Evolutionary conservation across 1,284 basidiomycete genomes (phyloP), one percentile per base, ranked within the genome.

Genomic region (Abortiporus biennis): DNA sequence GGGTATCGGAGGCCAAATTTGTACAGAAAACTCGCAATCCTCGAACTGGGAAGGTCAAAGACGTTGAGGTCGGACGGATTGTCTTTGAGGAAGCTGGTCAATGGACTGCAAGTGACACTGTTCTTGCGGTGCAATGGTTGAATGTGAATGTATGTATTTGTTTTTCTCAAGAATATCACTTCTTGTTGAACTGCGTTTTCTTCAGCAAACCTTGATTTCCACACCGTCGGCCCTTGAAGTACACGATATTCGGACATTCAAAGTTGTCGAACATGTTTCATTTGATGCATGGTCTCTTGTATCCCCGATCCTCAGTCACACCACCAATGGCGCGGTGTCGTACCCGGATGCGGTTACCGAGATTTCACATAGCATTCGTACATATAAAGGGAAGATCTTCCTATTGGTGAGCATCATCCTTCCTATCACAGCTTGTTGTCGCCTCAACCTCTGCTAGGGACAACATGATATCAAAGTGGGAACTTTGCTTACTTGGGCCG

Each of bases 401-500:
- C 58, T 92, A 21, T 69, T 99, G 49, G 92, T 93, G 58, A 65
- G 87, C 70, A 11, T 22, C 35, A 20, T 29, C 9, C 11, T 21
- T 9, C 13, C 21, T 21, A 31, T 6, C 5, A 22, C 40, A 31
- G 21, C 34, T 42, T 22, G 40, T 35, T 46, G 16, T 34, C 32
- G 29, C 19, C 42, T 16, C 32, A 31, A 25, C 11, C 8, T 3
- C n/a, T 46, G 32, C 13, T 49, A 90, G 87, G 74, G 75, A 35
- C 73, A 74, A 43, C 72, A 80, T 45, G 80, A 81, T 44, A 54
- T 98, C 1, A 75, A 80, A 57, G 90, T 89, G 0, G 96, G 93
- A 21, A 91, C 87, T 0, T 69, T 98, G 19, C 69, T 95, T 34
- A 92, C 92, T 1, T 99, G 96, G 96, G 92, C 95, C 8, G 94